Base-by-base conservation (phyloP, 768 basidiomycete species). In the Amanita exitialis region DNA sequence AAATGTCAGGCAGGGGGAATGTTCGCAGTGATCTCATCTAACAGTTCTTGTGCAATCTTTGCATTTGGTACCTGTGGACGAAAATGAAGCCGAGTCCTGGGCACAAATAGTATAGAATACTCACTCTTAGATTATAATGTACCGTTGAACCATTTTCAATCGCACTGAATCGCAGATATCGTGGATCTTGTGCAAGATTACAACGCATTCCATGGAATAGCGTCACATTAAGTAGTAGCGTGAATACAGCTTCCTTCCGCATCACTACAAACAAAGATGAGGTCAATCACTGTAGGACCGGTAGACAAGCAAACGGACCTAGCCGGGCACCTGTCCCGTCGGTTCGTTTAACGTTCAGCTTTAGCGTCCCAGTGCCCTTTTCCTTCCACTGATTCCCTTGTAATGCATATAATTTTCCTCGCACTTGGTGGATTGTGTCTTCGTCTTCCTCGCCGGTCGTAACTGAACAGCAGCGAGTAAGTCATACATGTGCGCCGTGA, bases 401-500 rank as follows among this genome's bases (percentile, higher is more conserved):
- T 41, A 90, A 70, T 21, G 74, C 62, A 61, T 78, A 90, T 18
- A 90, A 65, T 66, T 90, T 90, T 44, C 84, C 86, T 51, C 88
- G 78, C 15, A 83, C 82, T 66, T 86, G 83, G 63, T 80, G 78
- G 44, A 88, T 65, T 5, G 83, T 87, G 50, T 83, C 77, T 58
- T 90, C 88, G 18, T 87, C 85, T 62, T 90, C 88, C 64, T 90
- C 88, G 7, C 88, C 88, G 2, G 88, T 90, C 41, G 74, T 64
- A 34, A 85, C 86, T 87, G 49, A 51, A 25, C 49, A 46, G 13
- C 44, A 44, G 52, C 52, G 46, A 48, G 30, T 12, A 27, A 41
- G 32, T 16, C 20, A 25, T 30, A 12, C n/a, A 9, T 7, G 13
- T 12, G 27, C 20, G 9, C 18, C 27, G 12, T 32, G 23, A 21